Evolutionary conservation across 192 early-diverging fungal species (phyloP).

Genomic region (Rhizoclosmatium sp.): DNA sequence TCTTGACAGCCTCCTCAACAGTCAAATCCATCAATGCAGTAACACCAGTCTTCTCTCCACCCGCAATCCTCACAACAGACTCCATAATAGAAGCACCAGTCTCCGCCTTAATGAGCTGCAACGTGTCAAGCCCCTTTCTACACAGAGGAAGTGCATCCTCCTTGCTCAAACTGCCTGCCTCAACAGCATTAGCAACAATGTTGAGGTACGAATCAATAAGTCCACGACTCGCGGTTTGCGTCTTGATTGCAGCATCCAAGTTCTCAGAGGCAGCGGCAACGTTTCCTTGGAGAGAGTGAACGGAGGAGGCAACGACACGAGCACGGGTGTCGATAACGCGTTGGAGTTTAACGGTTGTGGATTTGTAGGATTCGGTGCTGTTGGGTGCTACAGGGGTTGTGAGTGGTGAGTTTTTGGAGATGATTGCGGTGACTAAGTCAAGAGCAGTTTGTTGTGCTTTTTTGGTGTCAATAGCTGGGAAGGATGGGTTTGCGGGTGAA

Average conservation of each 20-base stretch:
- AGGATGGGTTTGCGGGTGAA: neutral
- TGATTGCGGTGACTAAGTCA: neutral
- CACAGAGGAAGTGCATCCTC: neutral
- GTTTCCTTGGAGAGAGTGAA: neutral
- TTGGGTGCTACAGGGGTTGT: neutral
- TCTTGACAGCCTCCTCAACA: conserved; percentile 18
- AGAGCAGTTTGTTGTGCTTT: neutral
- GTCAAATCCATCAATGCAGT: conserved; percentile 1
- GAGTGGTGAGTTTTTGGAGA: neutral
- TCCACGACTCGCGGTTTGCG: neutral
- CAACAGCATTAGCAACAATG: neutral
- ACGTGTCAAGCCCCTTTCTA: no score
- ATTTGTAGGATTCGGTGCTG: neutral
- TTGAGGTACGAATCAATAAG: neutral
- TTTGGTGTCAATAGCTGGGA: neutral
- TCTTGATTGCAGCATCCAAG: neutral
- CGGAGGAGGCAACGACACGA: neutral
- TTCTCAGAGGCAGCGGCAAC: neutral
- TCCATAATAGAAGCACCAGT: conserved; percentile 17
- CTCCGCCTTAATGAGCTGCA: neutral
- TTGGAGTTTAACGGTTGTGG: neutral
- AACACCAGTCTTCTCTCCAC: neutral
- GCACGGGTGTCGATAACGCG: neutral
- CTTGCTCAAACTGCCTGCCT: neutral
- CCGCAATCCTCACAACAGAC: conserved; percentile 7